Evolutionary conservation across 345 rosid genomes (phyloP).

Genomic region (Atalantia buxifolia): DNA sequence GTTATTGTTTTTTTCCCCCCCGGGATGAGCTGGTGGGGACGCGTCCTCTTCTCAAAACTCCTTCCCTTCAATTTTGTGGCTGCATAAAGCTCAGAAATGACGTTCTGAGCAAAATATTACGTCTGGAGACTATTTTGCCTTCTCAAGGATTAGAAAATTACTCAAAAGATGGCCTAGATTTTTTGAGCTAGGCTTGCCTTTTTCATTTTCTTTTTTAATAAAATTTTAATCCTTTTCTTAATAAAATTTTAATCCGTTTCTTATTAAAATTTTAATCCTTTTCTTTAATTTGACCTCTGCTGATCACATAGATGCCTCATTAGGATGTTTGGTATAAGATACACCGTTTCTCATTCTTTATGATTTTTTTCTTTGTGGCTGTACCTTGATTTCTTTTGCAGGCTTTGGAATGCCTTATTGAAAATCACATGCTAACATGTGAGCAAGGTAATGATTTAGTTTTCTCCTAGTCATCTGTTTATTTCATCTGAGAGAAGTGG

Average conservation of each 20-base stretch:
- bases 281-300: neutral
- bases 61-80: neutral
- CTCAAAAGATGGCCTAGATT: neutral
- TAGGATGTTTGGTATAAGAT: neutral
- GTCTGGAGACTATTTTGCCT: neutral
- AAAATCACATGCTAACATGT: constrained; percentile 90
- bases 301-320: neutral
- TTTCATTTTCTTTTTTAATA: no score
- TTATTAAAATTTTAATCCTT: no score
- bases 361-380: constrained; percentile 7
- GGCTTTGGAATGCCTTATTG: constrained; percentile 96
- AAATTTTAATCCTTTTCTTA: no score
- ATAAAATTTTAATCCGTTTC: no score
- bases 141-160: neutral
- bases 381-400: constrained; percentile 28
- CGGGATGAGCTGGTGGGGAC: no score
- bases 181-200: neutral
- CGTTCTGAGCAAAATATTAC: neutral
- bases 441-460: constrained; percentile 68
- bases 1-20: neutral
- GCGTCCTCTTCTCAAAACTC: neutral
- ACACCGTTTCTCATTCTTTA: neutral
- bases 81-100: neutral
- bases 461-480: neutral
- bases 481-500: neutral